Percentiles rank a stretch among this genome's conserved stretches.
phyloP scores from a whole-genome alignment of 805 yeast species.

The Ogataea ganodermae region DNA sequence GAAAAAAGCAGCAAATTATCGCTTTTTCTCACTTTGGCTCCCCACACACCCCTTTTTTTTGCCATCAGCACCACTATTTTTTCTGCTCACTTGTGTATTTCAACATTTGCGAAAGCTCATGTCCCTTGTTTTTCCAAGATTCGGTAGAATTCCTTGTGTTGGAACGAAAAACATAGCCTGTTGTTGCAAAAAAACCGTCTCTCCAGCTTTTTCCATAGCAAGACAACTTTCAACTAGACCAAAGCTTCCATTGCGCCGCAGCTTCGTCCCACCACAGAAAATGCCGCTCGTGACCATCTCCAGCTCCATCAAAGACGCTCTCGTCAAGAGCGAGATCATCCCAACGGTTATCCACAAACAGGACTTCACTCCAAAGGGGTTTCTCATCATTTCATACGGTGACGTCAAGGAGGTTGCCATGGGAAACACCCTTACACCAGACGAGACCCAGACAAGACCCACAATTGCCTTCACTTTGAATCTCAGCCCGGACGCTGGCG shows the following conservation, averaged over 20 bases:
- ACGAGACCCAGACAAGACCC: constrained; percentile 71
- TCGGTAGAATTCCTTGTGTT: constrained; percentile 4
- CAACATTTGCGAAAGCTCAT: background rate
- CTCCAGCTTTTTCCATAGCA: no score
- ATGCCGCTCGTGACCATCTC: constrained; percentile 50
- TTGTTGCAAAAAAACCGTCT: background rate
- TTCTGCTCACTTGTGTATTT: background rate
- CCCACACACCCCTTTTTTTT: background rate
- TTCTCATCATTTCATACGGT: constrained; percentile 67
- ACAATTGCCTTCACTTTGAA: constrained; percentile 61
- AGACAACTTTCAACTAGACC: no score
- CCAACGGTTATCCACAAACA: constrained; percentile 53
- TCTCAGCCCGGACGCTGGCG: constrained; percentile 33
- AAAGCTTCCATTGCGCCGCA: background rate
- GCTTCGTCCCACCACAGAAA: constrained; percentile 7
- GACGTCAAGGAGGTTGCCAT: constrained; percentile 62
- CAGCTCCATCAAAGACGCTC: constrained; percentile 54
- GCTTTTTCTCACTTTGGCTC: background rate
- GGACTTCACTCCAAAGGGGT: constrained; percentile 45
- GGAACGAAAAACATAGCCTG: constrained; percentile 9
- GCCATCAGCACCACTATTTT: background rate
- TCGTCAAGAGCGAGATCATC: constrained; percentile 47
- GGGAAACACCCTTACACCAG: constrained; percentile 71
- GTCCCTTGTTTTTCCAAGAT: background rate
- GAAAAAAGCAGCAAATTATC: constrained; percentile 11